A percentile compares a stretch with the other conserved stretches of the same genome.
Evolutionary conservation across 2,329 filamentous ascomycete genomes (phyloP).

Genomic region (Neospermospora avenae): DNA sequence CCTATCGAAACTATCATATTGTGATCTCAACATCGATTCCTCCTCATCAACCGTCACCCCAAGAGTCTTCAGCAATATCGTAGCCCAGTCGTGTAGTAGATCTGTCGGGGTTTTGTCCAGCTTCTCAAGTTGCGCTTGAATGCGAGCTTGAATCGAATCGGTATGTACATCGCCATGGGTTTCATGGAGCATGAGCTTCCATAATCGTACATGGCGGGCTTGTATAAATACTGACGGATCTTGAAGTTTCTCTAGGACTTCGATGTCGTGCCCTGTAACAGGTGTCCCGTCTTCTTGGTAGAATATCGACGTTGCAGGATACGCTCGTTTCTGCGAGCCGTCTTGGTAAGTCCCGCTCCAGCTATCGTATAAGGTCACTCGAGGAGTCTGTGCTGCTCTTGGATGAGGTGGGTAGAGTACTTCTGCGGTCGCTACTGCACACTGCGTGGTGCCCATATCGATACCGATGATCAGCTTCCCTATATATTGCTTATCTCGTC

Average conservation of each 20-base stretch:
- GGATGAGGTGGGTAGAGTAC: too few relatives aligned
- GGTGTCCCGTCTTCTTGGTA: conserved; percentile 3
- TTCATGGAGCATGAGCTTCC: conserved; percentile 13
- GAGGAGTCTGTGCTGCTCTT: too few relatives aligned
- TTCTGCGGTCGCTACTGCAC: too few relatives aligned
- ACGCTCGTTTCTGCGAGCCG: neutral
- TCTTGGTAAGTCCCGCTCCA: neutral
- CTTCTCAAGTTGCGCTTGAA: neutral
- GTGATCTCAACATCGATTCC: neutral
- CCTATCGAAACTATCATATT: conserved; percentile 1
- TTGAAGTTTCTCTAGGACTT: neutral
- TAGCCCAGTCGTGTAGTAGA: conserved; percentile 8
- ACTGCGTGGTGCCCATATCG: too few relatives aligned
- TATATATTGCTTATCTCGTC: too few relatives aligned
- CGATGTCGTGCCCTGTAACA: neutral
- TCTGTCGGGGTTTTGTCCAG: conserved; percentile 3
- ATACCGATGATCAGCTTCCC: too few relatives aligned
- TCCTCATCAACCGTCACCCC: neutral
- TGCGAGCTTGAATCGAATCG: neutral
- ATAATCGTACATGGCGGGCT: neutral
- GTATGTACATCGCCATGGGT: neutral
- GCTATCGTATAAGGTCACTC: neutral
- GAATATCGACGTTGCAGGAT: conserved; percentile 2
- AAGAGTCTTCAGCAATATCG: neutral
- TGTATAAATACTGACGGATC: neutral